A percentile compares a stretch with the other conserved stretches of the same genome.
Conservation (phyloP, 2,329 filamentous ascomycete genomes). For the Thelonectria discophora region DNA sequence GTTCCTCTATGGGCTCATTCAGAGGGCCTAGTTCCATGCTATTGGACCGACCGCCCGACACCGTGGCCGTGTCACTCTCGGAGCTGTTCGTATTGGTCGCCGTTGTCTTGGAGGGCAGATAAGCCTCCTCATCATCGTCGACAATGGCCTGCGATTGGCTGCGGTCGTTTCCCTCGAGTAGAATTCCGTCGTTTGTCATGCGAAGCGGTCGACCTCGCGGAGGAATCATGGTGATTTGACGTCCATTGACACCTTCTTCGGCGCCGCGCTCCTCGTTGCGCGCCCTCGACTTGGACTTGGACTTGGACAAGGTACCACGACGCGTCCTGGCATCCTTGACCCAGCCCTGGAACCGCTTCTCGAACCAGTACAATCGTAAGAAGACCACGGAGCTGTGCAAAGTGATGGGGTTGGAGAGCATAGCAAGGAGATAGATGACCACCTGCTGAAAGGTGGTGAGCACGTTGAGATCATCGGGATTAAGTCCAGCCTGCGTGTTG, state of each 20-base stretch:
- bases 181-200: slow-evolving; percentile 68
- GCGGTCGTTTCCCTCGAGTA: slow-evolving; percentile 49
- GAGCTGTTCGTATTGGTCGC: slow-evolving; percentile 42
- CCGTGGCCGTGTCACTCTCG: slow-evolving; percentile 51
- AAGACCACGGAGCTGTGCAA: slow-evolving; percentile 90
- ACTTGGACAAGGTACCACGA: slow-evolving; percentile 70
- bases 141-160: slow-evolving; percentile 39
- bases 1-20: slow-evolving; percentile 31
- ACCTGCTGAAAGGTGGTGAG: slow-evolving; percentile 78
- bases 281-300: slow-evolving; percentile 66
- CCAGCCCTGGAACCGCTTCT: slow-evolving; percentile 90
- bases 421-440: slow-evolving; percentile 74
- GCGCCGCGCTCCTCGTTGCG: slow-evolving; percentile 55
- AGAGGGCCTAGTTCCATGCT: slow-evolving; percentile 38
- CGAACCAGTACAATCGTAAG: slow-evolving; percentile 95
- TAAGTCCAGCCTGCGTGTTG: slow-evolving; percentile 92
- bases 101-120: slow-evolving; percentile 37
- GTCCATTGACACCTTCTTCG: slow-evolving; percentile 71
- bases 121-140: slow-evolving; percentile 44
- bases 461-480: slow-evolving; percentile 75
- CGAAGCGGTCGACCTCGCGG: slow-evolving; percentile 60
- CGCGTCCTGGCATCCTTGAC: slow-evolving; percentile 75
- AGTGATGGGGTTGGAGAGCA: slow-evolving; percentile 83
- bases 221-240: slow-evolving; percentile 73
- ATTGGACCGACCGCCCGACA: slow-evolving; percentile 42